Evolutionary conservation across 768 basidiomycete genomes (phyloP).

Genomic region (Tulasnella sp.): DNA sequence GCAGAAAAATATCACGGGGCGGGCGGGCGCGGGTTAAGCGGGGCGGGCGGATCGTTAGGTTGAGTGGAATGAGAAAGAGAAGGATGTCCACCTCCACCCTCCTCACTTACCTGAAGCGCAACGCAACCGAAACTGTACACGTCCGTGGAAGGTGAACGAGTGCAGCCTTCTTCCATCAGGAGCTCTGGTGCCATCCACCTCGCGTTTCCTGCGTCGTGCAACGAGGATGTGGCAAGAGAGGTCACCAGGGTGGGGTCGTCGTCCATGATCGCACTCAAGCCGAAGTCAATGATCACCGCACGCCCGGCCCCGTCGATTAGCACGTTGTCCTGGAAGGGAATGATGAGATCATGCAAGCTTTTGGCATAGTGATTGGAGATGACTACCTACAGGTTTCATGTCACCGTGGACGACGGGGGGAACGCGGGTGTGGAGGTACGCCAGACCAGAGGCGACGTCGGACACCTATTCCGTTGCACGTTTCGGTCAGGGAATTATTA

Average conservation of each 20-base stretch:
- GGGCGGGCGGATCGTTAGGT: too few relatives aligned
- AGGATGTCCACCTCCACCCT: too few relatives aligned
- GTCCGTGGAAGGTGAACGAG: background rate
- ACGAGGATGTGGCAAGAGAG: background rate
- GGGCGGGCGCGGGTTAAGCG: too few relatives aligned
- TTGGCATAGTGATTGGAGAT: background rate
- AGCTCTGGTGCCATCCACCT: slow-evolving; percentile 12
- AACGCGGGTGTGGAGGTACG: background rate
- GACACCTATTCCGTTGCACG: background rate
- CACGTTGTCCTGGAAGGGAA: background rate
- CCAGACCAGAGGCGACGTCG: background rate
- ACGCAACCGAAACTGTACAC: background rate
- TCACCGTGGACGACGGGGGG: background rate
- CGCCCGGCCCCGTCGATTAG: background rate
- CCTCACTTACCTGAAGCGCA: background rate
- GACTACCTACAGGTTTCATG: background rate
- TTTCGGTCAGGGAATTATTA: background rate
- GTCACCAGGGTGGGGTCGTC: background rate
- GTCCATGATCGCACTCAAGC: background rate
- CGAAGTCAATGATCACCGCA: slow-evolving; percentile 1
- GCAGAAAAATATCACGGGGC: background rate
- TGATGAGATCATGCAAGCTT: background rate
- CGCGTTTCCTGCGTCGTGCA: background rate
- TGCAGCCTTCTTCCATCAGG: background rate
- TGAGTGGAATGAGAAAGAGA: too few relatives aligned